Conservation (phyloP, 129 eudicot species). For the Flaveria robusta region DNA sequence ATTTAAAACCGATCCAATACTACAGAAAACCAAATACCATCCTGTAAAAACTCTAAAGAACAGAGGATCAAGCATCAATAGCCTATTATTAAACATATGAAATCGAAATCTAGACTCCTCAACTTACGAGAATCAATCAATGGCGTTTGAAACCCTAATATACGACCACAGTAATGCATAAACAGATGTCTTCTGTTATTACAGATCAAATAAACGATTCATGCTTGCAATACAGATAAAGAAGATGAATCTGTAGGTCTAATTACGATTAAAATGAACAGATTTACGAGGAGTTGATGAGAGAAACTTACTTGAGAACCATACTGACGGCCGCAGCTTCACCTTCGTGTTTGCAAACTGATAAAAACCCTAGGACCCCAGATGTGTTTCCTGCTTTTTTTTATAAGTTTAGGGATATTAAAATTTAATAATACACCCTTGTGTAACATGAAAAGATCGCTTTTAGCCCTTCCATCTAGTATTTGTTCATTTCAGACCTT, state of each 20-base stretch:
- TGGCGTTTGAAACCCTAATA: background rate
- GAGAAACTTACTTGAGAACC: conserved; percentile 38
- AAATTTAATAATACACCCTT: conserved; percentile 11
- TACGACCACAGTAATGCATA: no score
- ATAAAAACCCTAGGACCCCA: conserved; percentile 30
- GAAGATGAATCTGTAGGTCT: background rate
- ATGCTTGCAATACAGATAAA: background rate
- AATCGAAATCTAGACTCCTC: background rate
- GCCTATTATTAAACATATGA: background rate
- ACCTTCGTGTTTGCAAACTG: conserved; percentile 7
- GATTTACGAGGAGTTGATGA: background rate
- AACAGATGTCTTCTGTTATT: background rate
- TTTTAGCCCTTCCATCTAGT: background rate
- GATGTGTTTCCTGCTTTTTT: background rate
- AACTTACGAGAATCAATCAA: no score
- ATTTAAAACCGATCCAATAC: background rate
- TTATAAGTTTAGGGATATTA: conserved; percentile 23
- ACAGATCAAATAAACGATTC: background rate
- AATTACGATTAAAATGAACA: background rate
- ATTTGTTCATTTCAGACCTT: background rate
- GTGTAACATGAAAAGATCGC: background rate
- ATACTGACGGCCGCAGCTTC: conserved; percentile 37
- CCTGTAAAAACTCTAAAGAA: background rate
- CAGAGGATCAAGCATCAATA: background rate
- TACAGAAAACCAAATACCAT: background rate